Conservation (phyloP, 1,284 basidiomycete species). For the Salmacisia buchloeana region DNA sequence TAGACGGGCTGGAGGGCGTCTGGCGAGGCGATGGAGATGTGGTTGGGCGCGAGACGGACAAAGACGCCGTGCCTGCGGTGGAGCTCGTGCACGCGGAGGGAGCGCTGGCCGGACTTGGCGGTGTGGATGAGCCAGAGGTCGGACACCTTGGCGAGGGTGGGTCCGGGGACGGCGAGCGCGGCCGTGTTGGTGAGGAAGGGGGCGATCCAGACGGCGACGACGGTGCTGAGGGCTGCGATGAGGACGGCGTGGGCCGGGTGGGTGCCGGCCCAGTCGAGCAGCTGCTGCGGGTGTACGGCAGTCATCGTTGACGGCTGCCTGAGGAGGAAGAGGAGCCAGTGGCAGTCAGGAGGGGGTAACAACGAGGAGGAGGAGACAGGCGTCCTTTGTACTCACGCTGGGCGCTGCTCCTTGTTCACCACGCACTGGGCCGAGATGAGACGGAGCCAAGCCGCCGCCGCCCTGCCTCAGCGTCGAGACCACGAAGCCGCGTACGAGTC, state of each 20-base stretch:
- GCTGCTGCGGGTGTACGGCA: too few relatives aligned
- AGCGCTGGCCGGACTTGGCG: constrained; percentile 66
- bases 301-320: too few relatives aligned
- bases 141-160: constrained; percentile 67
- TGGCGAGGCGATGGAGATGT: constrained; percentile 71
- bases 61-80: constrained; percentile 76
- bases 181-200: constrained; percentile 27
- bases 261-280: constrained; percentile 8
- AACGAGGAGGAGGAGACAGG: too few relatives aligned
- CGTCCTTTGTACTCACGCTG: too few relatives aligned
- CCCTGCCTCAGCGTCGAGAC: too few relatives aligned
- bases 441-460: too few relatives aligned
- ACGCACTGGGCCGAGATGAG: too few relatives aligned
- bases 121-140: constrained; percentile 71
- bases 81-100: constrained; percentile 67
- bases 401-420: too few relatives aligned
- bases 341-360: too few relatives aligned
- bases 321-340: too few relatives aligned
- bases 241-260: constrained; percentile 15
- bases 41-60: constrained; percentile 80
- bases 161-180: constrained; percentile 60
- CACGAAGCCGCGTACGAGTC: too few relatives aligned
- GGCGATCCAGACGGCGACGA: constrained; percentile 25
- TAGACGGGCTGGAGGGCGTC: constrained; percentile 29
- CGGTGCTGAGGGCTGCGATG: constrained; percentile 14